Evolutionary conservation across 805 yeast species (phyloP).

Genomic region (Saturnispora serradocipensis): DNA sequence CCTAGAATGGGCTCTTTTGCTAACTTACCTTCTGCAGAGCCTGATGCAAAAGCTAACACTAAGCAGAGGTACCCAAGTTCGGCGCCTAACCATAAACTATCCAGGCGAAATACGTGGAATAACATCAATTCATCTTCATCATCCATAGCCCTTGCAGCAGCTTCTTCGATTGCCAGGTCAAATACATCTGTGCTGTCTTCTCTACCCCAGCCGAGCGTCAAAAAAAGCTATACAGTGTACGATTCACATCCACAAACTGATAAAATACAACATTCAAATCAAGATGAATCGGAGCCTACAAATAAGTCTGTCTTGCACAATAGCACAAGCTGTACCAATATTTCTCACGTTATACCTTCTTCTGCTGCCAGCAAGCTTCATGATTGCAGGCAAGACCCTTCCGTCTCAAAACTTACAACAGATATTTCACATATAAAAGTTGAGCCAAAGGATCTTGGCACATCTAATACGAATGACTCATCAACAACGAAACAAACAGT

Average conservation of each 20-base stretch:
- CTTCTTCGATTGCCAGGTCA: conserved; percentile 26
- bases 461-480: neutral
- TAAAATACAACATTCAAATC: neutral
- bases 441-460: neutral
- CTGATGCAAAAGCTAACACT: neutral
- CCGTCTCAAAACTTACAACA: neutral
- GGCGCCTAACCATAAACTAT: neutral
- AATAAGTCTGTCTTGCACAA: neutral
- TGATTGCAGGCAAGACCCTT: neutral
- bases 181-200: conserved; percentile 23
- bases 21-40: neutral
- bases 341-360: neutral
- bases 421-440: neutral
- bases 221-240: neutral
- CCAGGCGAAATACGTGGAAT: conserved; percentile 20
- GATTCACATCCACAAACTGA: neutral
- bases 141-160: conserved; percentile 28
- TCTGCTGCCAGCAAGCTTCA: neutral
- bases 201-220: conserved; percentile 6
- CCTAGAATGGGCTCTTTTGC: neutral
- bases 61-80: neutral
- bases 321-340: neutral
- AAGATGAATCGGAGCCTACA: neutral
- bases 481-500: too few species aligned
- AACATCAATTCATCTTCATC: conserved; percentile 23